phyloP scores from a whole-genome alignment of 1,284 basidiomycete species.

The Ustilago curta region DNA sequence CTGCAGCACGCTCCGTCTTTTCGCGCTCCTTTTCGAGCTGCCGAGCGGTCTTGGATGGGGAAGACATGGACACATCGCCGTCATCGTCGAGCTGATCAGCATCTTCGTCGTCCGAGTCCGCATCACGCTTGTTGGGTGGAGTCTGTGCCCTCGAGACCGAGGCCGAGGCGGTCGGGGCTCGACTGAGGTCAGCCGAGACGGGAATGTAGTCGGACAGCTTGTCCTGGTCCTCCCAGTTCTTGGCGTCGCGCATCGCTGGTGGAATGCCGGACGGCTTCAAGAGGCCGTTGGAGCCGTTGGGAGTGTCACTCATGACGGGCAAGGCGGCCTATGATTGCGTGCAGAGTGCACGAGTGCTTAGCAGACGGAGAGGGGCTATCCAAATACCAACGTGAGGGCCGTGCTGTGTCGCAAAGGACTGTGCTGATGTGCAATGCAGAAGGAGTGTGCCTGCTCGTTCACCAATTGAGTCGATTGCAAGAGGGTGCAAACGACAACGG shows the following conservation, averaged over 20 bases:
- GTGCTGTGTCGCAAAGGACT: constrained; percentile 4
- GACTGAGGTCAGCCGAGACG: constrained; percentile 50
- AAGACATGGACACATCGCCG: constrained; percentile 34
- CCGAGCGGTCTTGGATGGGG: constrained; percentile 55
- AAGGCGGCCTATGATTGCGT: background rate
- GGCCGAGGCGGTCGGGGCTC: constrained; percentile 52
- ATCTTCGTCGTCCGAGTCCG: constrained; percentile 30
- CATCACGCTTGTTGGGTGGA: constrained; percentile 32
- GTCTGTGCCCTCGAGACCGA: constrained; percentile 47
- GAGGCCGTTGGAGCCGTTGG: constrained; percentile 43
- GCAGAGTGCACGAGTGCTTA: background rate
- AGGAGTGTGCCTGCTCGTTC: background rate
- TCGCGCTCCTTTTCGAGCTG: constrained; percentile 62
- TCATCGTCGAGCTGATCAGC: constrained; percentile 44
- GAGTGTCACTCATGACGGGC: constrained; percentile 27
- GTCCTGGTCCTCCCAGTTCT: constrained; percentile 60
- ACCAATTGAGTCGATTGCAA: background rate
- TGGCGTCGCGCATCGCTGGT: constrained; percentile 40
- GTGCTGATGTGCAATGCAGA: constrained; percentile 1
- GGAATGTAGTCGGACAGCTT: constrained; percentile 63
- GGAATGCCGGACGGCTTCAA: constrained; percentile 42
- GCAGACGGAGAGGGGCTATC: background rate
- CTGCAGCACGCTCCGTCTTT: constrained; percentile 50
- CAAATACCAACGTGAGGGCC: background rate
- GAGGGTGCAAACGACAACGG: background rate